Conservation (phyloP, 805 yeast genomes). For the Metschnikowia vanudenii region DNA sequence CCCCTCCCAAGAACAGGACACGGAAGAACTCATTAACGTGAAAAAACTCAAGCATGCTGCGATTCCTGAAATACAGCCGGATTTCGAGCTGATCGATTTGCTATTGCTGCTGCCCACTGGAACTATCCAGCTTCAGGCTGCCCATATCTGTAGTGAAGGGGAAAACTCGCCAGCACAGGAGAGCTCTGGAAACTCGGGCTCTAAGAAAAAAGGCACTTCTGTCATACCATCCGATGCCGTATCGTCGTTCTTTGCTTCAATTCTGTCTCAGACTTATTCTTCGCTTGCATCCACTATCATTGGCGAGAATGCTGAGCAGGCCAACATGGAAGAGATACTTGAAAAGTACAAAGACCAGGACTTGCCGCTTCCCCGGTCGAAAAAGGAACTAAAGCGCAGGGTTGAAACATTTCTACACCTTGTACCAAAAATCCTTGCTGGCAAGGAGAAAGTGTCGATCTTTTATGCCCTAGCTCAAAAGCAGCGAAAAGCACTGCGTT, state of each 20-base stretch:
- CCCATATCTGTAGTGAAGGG: no score
- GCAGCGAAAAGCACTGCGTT: constrained; percentile 36
- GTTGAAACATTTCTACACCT: constrained; percentile 20
- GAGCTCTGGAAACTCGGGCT: no score
- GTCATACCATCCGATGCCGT: no score
- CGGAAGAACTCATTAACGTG: constrained; percentile 13
- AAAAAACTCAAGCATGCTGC: background rate
- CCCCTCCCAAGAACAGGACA: background rate
- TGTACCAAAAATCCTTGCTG: constrained; percentile 44
- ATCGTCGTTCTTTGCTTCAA: no score
- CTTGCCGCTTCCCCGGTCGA: constrained; percentile 28
- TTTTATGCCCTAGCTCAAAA: constrained; percentile 52
- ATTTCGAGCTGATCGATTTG: constrained; percentile 11
- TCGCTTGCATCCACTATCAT: constrained; percentile 5
- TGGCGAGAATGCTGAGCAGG: constrained; percentile 5
- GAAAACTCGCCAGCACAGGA: no score
- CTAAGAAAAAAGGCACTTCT: no score
- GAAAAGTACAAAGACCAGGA: constrained; percentile 18
- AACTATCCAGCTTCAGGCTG: no score
- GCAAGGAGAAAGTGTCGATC: constrained; percentile 40
- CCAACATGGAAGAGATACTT: constrained; percentile 4
- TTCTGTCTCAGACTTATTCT: background rate
- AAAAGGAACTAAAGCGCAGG: constrained; percentile 27
- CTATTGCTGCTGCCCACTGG: background rate
- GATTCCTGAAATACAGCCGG: background rate